Percentiles rank a stretch among this genome's conserved stretches.
phyloP scores from a whole-genome alignment of 768 basidiomycete genomes.

The Kwoniella pini region DNA sequence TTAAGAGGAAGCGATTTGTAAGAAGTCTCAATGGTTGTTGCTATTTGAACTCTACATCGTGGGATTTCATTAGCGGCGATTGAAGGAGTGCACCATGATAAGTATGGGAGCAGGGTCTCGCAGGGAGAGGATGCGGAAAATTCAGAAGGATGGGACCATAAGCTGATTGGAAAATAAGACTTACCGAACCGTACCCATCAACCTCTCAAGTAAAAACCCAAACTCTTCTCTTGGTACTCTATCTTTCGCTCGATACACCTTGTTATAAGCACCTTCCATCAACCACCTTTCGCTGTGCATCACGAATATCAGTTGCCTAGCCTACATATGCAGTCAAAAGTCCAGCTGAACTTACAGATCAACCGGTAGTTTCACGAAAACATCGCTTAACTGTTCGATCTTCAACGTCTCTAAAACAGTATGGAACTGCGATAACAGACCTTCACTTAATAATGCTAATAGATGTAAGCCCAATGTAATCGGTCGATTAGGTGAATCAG shows the following conservation, averaged over 20 bases:
- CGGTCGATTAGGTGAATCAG: slow-evolving; percentile 80
- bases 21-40: slow-evolving; percentile 90
- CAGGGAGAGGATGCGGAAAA: too few species aligned
- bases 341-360: slow-evolving; percentile 42
- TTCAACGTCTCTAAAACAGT: slow-evolving; percentile 85
- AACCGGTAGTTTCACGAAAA: slow-evolving; percentile 50
- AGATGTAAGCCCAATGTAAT: slow-evolving; percentile 90
- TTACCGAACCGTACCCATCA: slow-evolving; percentile 91
- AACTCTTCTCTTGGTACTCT: slow-evolving; percentile 92
- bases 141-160: background rate
- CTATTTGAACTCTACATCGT: slow-evolving; percentile 91
- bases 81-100: too few species aligned
- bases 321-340: too few species aligned
- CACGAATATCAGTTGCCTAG: slow-evolving; percentile 5
- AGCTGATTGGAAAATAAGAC: slow-evolving; percentile 26
- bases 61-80: too few species aligned
- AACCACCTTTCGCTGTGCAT: slow-evolving; percentile 75
- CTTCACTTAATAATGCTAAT: slow-evolving; percentile 82
- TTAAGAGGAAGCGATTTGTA: slow-evolving; percentile 87
- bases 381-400: slow-evolving; percentile 48
- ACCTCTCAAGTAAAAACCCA: slow-evolving; percentile 86
- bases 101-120: too few species aligned
- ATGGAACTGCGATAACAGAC: slow-evolving; percentile 96
- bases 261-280: slow-evolving; percentile 98
- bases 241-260: slow-evolving; percentile 93